phyloP scores from a whole-genome alignment of 768 basidiomycete species.

The Butyriboletus loyo region DNA sequence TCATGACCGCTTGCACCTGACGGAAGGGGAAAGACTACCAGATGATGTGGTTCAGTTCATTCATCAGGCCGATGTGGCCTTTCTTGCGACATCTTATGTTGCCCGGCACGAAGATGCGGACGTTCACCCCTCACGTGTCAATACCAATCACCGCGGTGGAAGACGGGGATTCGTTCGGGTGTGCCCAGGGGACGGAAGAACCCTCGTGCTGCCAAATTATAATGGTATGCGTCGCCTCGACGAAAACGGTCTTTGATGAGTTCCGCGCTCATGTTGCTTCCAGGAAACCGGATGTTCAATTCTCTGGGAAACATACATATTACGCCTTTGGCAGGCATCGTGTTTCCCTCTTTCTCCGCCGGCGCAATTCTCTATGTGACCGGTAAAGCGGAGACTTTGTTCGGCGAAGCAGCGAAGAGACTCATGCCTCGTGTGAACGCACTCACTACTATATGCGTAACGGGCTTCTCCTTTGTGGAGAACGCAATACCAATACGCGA shows the following conservation, averaged over 20 bases:
- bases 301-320: constrained; percentile 61
- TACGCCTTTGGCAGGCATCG: constrained; percentile 54
- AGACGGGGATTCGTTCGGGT: constrained; percentile 61
- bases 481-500: constrained; percentile 56
- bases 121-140: constrained; percentile 53
- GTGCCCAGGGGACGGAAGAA: constrained; percentile 51
- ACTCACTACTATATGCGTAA: constrained; percentile 47
- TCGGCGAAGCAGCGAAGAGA: constrained; percentile 44
- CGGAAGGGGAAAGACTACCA: constrained; percentile 42
- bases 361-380: constrained; percentile 62
- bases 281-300: constrained; percentile 62
- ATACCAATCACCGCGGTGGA: constrained; percentile 65
- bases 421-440: constrained; percentile 50
- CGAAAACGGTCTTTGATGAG: neutral
- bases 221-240: constrained; percentile 36
- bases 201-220: constrained; percentile 57
- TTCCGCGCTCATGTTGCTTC: neutral
- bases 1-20: constrained; percentile 33
- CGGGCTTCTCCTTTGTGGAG: constrained; percentile 50
- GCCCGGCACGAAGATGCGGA: constrained; percentile 37
- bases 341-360: constrained; percentile 50
- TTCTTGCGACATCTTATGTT: constrained; percentile 51
- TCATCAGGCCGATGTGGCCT: constrained; percentile 49
- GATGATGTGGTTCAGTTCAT: constrained; percentile 49
- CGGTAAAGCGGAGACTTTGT: constrained; percentile 48